Percentiles rank a stretch among this genome's conserved stretches.
phyloP scores from a whole-genome alignment of 2,329 filamentous ascomycete genomes.

The Salinomyces thailandicus region DNA sequence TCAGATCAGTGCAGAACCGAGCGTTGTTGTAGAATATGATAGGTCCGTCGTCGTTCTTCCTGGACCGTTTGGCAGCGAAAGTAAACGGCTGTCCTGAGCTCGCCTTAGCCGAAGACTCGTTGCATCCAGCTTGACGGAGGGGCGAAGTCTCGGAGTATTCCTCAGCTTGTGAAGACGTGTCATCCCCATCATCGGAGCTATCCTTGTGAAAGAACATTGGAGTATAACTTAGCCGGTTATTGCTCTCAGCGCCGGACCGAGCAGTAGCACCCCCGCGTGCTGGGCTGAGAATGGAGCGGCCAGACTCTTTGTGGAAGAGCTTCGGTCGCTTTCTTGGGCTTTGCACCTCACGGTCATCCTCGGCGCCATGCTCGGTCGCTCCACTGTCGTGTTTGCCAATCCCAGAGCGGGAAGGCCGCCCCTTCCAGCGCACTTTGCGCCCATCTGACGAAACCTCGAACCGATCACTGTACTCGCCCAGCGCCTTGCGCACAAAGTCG shows the following conservation, averaged over 20 bases:
- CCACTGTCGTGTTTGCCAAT: conserved; percentile 10
- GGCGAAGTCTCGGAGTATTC: conserved; percentile 24
- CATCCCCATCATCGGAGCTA: conserved; percentile 30
- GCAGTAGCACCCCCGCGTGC: conserved; percentile 4
- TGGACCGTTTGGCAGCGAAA: conserved; percentile 20
- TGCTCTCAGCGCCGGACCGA: conserved; percentile 12
- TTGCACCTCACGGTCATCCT: conserved; percentile 4
- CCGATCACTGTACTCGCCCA: conserved; percentile 59
- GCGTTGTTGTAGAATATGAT: conserved; percentile 78
- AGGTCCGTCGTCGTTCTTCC: conserved; percentile 53
- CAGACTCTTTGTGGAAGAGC: conserved; percentile 13
- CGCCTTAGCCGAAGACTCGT: conserved; percentile 32
- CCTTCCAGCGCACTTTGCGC: conserved; percentile 66
- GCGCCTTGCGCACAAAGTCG: conserved; percentile 63
- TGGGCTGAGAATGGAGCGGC: background rate
- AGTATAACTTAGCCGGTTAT: conserved; percentile 34
- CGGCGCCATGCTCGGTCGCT: conserved; percentile 7
- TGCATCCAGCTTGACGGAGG: conserved; percentile 18
- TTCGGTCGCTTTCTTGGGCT: conserved; percentile 23
- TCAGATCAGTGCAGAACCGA: conserved; percentile 70
- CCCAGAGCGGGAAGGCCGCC: conserved; percentile 11
- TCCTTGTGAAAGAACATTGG: conserved; percentile 40
- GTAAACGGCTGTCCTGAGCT: conserved; percentile 20
- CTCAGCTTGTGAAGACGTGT: conserved; percentile 25
- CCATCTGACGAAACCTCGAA: conserved; percentile 71